phyloP scores from a whole-genome alignment of 2,329 filamentous ascomycete species.

The Plenodomus lindquistii region DNA sequence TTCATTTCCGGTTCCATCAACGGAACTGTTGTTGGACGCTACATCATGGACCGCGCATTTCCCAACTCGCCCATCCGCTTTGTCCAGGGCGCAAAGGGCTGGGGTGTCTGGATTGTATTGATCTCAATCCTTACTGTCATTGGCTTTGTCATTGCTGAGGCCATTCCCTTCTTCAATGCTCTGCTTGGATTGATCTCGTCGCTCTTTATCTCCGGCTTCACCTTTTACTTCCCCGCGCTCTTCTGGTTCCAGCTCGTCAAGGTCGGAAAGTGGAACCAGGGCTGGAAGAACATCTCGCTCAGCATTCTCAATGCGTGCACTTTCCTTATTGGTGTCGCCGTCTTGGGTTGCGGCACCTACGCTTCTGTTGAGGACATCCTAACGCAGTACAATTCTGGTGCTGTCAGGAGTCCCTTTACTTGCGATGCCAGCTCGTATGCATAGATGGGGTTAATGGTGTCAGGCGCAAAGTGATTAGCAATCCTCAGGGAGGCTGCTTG shows the following conservation, averaged over 20 bases:
- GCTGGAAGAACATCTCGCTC: slow-evolving; percentile 36
- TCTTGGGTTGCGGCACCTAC: slow-evolving; percentile 49
- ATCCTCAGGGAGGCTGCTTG: background rate
- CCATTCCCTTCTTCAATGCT: slow-evolving; percentile 71
- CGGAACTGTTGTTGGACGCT: slow-evolving; percentile 68
- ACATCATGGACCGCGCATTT: slow-evolving; percentile 65
- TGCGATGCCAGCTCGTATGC: slow-evolving; percentile 42
- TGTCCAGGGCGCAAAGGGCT: slow-evolving; percentile 43
- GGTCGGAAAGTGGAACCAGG: slow-evolving; percentile 49
- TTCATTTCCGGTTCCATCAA: slow-evolving; percentile 73
- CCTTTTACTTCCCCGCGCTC: slow-evolving; percentile 50
- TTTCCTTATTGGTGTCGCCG: slow-evolving; percentile 36
- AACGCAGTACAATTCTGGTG: slow-evolving; percentile 43
- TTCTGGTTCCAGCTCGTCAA: slow-evolving; percentile 48
- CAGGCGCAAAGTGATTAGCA: background rate
- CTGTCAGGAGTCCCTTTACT: slow-evolving; percentile 47
- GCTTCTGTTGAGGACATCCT: slow-evolving; percentile 51
- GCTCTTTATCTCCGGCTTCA: slow-evolving; percentile 71
- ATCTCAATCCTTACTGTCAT: slow-evolving; percentile 62
- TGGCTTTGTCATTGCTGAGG: slow-evolving; percentile 70
- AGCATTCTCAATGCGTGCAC: slow-evolving; percentile 33
- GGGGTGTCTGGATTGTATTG: slow-evolving; percentile 63
- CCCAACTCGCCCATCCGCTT: slow-evolving; percentile 56
- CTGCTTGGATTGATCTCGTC: slow-evolving; percentile 66
- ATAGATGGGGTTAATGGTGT: slow-evolving; percentile 6